phyloP scores from a whole-genome alignment of 2,329 filamentous ascomycete species.

The Sarocladiaceae sp. region DNA sequence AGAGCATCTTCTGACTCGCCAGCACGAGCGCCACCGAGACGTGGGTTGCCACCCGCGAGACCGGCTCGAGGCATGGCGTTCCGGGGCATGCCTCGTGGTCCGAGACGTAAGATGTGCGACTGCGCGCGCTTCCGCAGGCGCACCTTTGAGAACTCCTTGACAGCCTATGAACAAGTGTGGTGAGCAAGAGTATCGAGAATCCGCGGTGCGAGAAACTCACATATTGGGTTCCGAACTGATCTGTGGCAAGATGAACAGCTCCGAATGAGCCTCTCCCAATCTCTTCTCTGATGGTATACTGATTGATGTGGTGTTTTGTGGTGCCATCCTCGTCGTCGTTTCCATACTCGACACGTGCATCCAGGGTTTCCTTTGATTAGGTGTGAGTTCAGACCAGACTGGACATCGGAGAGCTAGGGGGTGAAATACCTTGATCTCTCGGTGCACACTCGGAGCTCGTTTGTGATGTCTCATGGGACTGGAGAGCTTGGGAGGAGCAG shows the following conservation, averaged over 20 bases:
- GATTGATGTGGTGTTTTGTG: slow-evolving; percentile 83
- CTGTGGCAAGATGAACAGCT: slow-evolving; percentile 80
- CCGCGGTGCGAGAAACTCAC: slow-evolving; percentile 45
- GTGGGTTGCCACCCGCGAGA: slow-evolving; percentile 15
- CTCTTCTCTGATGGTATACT: slow-evolving; percentile 89
- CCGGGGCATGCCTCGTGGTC: slow-evolving; percentile 23
- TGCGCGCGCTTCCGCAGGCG: slow-evolving; percentile 84
- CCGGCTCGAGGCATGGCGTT: slow-evolving; percentile 30
- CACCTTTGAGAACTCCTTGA: slow-evolving; percentile 97
- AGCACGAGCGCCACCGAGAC: slow-evolving; percentile 21
- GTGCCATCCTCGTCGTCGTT: slow-evolving; percentile 78
- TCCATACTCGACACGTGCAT: slow-evolving; percentile 80
- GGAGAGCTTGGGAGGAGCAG: slow-evolving; percentile 13
- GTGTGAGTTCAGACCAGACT: background rate
- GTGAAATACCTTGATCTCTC: slow-evolving; percentile 46
- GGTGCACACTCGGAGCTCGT: slow-evolving; percentile 50
- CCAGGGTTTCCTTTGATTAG: slow-evolving; percentile 69
- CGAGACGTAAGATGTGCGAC: slow-evolving; percentile 68
- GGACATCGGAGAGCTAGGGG: no score
- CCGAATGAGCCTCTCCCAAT: slow-evolving; percentile 97
- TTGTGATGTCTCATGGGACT: slow-evolving; percentile 53
- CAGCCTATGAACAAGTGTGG: slow-evolving; percentile 52
- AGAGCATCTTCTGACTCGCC: slow-evolving; percentile 65
- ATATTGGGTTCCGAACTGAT: slow-evolving; percentile 90
- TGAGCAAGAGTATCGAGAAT: slow-evolving; percentile 13